Evolutionary conservation across 805 yeast genomes (phyloP).

Genomic region (Yamadazyma takamatsuzukensis): DNA sequence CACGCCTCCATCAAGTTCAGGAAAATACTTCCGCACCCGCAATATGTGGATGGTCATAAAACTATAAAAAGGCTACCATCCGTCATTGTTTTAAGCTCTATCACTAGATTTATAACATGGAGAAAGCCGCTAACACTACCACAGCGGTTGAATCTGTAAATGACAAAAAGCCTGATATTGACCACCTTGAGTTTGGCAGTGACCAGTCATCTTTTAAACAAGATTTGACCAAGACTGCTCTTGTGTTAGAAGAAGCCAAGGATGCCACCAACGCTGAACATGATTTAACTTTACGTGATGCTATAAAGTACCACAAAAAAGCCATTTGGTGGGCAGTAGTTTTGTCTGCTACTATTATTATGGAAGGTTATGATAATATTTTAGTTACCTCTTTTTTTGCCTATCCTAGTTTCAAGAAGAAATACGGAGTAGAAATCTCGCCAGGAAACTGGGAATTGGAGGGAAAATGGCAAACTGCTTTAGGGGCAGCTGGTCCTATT

Average conservation of each 20-base stretch:
- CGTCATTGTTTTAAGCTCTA: no score
- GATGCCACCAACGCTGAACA: slow-evolving; percentile 18
- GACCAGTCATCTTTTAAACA: slow-evolving; percentile 11
- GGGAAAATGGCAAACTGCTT: slow-evolving; percentile 30
- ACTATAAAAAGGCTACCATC: no score
- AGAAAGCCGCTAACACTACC: no score
- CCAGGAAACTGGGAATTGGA: slow-evolving; percentile 16
- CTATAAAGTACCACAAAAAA: slow-evolving; percentile 32
- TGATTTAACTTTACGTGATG: slow-evolving; percentile 20
- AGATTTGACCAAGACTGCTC: slow-evolving; percentile 7
- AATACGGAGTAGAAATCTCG: slow-evolving; percentile 27
- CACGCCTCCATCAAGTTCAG: no score
- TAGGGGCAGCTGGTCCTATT: slow-evolving; percentile 23
- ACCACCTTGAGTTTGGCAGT: slow-evolving; percentile 8
- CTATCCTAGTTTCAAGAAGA: slow-evolving; percentile 29
- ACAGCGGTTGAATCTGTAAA: no score
- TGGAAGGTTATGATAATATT: slow-evolving; percentile 36
- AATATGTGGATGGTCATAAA: no score
- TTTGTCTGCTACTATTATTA: slow-evolving; percentile 36
- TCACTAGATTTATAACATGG: no score
- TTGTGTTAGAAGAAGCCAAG: slow-evolving; percentile 14
- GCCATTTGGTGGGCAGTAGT: slow-evolving; percentile 43
- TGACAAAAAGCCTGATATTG: slow-evolving; percentile 8
- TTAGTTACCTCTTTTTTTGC: slow-evolving; percentile 35
- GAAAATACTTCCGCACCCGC: no score